Percentiles rank a stretch among this genome's conserved stretches.
These are phyloP conservation scores for Torulaspora globosa DNA, from an alignment of 1,139 yeast genomes.

Conservation along the genomic window DNA sequence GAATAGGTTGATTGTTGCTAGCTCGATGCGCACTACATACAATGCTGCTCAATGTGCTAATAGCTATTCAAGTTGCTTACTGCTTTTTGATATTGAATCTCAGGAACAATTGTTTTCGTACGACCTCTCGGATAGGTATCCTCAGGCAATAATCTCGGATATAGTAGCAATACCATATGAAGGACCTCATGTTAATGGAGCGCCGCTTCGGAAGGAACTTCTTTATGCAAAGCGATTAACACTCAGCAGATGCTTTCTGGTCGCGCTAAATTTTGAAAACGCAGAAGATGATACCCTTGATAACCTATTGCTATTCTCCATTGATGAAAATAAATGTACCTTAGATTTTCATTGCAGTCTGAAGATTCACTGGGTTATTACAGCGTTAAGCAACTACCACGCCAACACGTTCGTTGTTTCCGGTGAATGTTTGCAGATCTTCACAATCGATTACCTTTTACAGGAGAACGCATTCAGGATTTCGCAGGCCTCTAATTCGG, in stretches of 20 bases:
- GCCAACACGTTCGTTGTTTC: conserved; percentile 20
- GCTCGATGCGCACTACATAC: conserved; percentile 12
- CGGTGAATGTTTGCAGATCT: conserved; percentile 27
- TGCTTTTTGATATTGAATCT: conserved; percentile 17
- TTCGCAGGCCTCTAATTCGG: conserved; percentile 16
- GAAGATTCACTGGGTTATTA: conserved; percentile 18
- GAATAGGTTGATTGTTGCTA: conserved; percentile 15
- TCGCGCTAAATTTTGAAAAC: conserved; percentile 27
- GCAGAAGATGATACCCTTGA: conserved; percentile 26
- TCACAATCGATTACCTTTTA: conserved; percentile 27
- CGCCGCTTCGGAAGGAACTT: conserved; percentile 6
- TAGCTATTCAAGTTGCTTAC: conserved; percentile 10
- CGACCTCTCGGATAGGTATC: conserved; percentile 16
- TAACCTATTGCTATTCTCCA: conserved; percentile 26
- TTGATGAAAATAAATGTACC: conserved; percentile 29
- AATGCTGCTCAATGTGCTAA: conserved; percentile 8
- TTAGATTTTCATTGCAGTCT: conserved; percentile 22
- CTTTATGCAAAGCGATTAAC: conserved; percentile 26
- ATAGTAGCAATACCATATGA: conserved; percentile 19
- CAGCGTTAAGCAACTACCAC: conserved; percentile 20
- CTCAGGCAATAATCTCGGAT: conserved; percentile 26
- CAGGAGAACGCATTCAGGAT: conserved; percentile 29
- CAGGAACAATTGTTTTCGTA: conserved; percentile 8
- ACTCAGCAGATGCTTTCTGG: conserved; percentile 27
- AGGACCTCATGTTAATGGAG: not conserved